These are phyloP conservation scores for Physcomitrium patens DNA, from an alignment of 225 moss, liverwort and hornwort genomes.

Conservation along the genomic window DNA sequence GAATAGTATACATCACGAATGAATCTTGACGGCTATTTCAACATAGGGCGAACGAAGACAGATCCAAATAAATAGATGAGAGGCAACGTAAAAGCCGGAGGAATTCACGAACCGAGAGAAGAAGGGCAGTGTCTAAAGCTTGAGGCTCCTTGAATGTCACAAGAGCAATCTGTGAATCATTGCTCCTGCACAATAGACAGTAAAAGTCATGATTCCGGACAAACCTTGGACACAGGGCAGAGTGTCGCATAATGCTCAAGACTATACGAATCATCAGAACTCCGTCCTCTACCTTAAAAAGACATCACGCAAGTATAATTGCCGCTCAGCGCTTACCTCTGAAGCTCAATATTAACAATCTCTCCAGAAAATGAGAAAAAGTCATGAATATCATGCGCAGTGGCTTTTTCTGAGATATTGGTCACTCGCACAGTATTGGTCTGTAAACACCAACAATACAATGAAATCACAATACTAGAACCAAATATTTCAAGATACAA, in stretches of 20 bases:
- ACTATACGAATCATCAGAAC: background rate
- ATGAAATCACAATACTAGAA: background rate
- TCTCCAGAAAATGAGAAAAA: slow-evolving; percentile 99
- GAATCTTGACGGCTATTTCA: background rate
- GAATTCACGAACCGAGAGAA: slow-evolving; percentile 73
- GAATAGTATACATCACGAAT: background rate
- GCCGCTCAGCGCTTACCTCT: slow-evolving; percentile 48
- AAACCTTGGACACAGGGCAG: background rate
- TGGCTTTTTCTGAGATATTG: slow-evolving; percentile 85
- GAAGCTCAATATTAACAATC: slow-evolving; percentile 88
- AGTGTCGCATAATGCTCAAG: too few relatives aligned
- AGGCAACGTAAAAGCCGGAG: background rate
- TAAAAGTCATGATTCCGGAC: background rate
- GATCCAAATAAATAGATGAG: slow-evolving; percentile 3
- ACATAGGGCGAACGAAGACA: background rate
- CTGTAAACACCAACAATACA: slow-evolving; percentile 20
- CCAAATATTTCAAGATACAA: background rate
- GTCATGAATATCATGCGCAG: slow-evolving; percentile 87
- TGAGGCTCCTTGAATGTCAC: slow-evolving; percentile 91
- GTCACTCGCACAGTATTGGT: slow-evolving; percentile 85
- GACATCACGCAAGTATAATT: background rate
- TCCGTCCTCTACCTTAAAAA: background rate
- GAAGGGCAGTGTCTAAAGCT: slow-evolving; percentile 90
- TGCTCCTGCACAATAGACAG: slow-evolving; percentile 54
- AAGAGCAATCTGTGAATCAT: slow-evolving; percentile 78